Percentiles rank a stretch among this genome's conserved stretches.
Evolutionary conservation across 345 rosid genomes (phyloP).

Genomic region (Brassica cretica): DNA sequence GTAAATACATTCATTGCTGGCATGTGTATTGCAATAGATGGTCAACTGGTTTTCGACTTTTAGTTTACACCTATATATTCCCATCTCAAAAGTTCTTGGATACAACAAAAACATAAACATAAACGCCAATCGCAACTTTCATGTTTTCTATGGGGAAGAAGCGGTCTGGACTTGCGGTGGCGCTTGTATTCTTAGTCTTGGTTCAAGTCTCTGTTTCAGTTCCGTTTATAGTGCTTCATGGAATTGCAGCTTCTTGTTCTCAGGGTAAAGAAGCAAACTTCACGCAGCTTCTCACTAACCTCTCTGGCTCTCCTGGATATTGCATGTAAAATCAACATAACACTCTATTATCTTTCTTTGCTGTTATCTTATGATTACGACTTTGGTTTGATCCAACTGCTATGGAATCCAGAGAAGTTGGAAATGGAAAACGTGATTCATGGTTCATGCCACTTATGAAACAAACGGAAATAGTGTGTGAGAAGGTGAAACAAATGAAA

Average conservation of each 20-base stretch:
- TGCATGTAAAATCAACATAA: conserved; percentile 60
- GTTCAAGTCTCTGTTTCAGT: conserved; percentile 50
- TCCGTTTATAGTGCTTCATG: conserved; percentile 78
- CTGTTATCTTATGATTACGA: conserved; percentile 7
- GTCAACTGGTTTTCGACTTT: not conserved
- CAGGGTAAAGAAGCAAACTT: conserved; percentile 55
- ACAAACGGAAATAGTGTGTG: conserved; percentile 72
- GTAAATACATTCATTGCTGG: not conserved
- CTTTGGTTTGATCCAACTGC: conserved; percentile 2
- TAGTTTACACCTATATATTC: conserved; percentile 11
- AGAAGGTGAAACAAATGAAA: conserved; percentile 79
- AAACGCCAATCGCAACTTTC: conserved; percentile 21
- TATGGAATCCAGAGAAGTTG: conserved; percentile 67
- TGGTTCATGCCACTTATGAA: conserved; percentile 86
- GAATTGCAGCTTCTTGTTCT: conserved; percentile 62
- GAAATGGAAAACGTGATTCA: conserved; percentile 78
- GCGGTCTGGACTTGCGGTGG: conserved; percentile 19
- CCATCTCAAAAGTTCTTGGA: conserved; percentile 28
- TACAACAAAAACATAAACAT: not conserved
- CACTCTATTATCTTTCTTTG: conserved; percentile 11
- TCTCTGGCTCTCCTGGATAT: conserved; percentile 74
- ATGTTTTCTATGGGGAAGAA: conserved; percentile 13
- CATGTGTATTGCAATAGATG: not conserved
- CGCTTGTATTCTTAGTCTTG: conserved; percentile 21
- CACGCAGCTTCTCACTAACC: conserved; percentile 56